Evolutionary conservation across 2,329 filamentous ascomycete genomes (phyloP).

Genomic region (Penicillium polonicum): DNA sequence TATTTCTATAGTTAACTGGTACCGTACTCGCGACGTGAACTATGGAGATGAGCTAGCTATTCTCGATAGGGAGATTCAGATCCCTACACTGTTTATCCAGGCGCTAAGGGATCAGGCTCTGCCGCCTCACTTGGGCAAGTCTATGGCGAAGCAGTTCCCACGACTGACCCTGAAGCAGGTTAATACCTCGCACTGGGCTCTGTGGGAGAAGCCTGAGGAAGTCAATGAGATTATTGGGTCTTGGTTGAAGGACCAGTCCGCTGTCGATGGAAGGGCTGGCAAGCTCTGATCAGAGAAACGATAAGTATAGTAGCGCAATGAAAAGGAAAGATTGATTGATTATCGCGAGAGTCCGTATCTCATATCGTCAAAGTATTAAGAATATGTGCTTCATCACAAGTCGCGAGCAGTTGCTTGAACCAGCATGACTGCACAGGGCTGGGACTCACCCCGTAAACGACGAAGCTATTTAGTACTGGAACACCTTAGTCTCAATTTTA

Average conservation of each 20-base stretch:
- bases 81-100: constrained; percentile 72
- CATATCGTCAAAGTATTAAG: not conserved
- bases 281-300: constrained; percentile 39
- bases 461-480: constrained; percentile 29
- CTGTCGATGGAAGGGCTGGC: constrained; percentile 43
- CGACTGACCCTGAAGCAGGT: constrained; percentile 67
- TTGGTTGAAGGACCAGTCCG: constrained; percentile 63
- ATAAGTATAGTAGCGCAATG: not conserved
- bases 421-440: not conserved
- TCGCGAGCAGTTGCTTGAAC: not conserved
- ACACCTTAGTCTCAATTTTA: constrained; percentile 40
- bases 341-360: not conserved
- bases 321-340: not conserved
- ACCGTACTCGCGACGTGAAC: constrained; percentile 71
- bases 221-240: constrained; percentile 67
- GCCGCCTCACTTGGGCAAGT: constrained; percentile 65
- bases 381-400: not conserved
- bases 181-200: constrained; percentile 74
- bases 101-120: constrained; percentile 71
- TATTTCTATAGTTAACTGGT: constrained; percentile 69
- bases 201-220: constrained; percentile 69
- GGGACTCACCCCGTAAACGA: not conserved
- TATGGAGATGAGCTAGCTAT: constrained; percentile 66
- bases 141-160: constrained; percentile 68
- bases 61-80: constrained; percentile 47